Conservation (phyloP, 805 yeast genomes). For the Candida nemodendra region DNA sequence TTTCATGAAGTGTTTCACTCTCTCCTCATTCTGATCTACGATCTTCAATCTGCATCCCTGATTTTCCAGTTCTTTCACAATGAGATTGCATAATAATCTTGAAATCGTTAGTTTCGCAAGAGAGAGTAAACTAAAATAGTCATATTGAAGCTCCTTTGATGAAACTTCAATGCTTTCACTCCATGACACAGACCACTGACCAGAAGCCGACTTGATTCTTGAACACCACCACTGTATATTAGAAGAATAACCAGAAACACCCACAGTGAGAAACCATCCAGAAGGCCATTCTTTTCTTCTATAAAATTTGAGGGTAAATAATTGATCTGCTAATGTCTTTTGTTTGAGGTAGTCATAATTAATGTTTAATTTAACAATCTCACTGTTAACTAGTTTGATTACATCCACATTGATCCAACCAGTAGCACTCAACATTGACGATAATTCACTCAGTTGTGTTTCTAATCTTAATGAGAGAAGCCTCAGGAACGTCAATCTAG, state of each 20-base stretch:
- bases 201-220: conserved; percentile 45
- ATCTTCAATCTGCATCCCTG: conserved; percentile 40
- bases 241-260: conserved; percentile 35
- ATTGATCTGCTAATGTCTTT: conserved; percentile 18
- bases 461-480: conserved; percentile 49
- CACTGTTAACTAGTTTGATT: conserved; percentile 49
- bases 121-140: conserved; percentile 35
- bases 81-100: conserved; percentile 48
- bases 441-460: conserved; percentile 48
- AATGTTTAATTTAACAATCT: conserved; percentile 40
- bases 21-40: conserved; percentile 21
- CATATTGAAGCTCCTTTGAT: conserved; percentile 20
- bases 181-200: conserved; percentile 59
- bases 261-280: conserved; percentile 51
- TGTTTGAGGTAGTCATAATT: conserved; percentile 29
- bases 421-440: conserved; percentile 56
- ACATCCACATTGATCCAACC: conserved; percentile 68
- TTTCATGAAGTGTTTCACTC: conserved; percentile 20
- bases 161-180: conserved; percentile 31
- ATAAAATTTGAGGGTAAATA: conserved; percentile 36
- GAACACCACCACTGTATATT: conserved; percentile 53
- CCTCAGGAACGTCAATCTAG: conserved; percentile 28
- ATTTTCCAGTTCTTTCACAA: conserved; percentile 47
- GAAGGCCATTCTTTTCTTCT: conserved; percentile 55
- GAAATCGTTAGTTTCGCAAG: conserved; percentile 46